Evolutionary conservation across 176 grass and related monocot genomes (phyloP).

Genomic region (Dactylis glomerata): DNA sequence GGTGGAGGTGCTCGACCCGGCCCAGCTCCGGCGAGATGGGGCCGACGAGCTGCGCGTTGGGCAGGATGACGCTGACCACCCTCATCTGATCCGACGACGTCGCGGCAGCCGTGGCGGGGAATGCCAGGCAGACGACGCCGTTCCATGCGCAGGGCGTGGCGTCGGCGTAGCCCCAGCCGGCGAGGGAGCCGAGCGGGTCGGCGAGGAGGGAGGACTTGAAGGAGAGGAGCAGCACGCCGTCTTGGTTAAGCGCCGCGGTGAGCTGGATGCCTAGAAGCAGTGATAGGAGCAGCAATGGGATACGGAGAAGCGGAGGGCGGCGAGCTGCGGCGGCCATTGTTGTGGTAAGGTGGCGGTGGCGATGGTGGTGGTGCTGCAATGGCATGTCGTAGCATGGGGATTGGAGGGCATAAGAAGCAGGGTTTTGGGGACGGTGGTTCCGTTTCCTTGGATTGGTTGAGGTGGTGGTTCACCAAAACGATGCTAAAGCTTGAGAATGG

Average conservation of each 20-base stretch:
- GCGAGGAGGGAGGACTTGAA: conserved; percentile 70
- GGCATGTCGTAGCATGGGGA: conserved; percentile 28
- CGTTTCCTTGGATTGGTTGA: conserved; percentile 43
- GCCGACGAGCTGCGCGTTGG: conserved; percentile 66
- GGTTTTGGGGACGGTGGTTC: conserved; percentile 1
- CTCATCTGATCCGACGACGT: conserved; percentile 28
- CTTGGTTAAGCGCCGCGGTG: conserved; percentile 52
- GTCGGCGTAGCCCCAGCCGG: conserved; percentile 62
- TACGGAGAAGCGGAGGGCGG: background rate
- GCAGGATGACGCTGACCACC: conserved; percentile 69
- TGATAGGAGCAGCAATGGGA: background rate
- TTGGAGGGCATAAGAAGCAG: conserved; percentile 27
- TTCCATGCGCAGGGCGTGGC: conserved; percentile 83
- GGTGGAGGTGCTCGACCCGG: conserved; percentile 69
- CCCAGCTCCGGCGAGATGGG: conserved; percentile 55
- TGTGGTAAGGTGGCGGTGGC: background rate
- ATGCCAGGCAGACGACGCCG: conserved; percentile 65
- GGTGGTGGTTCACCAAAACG: conserved; percentile 36
- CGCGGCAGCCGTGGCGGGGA: conserved; percentile 1
- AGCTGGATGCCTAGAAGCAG: conserved; percentile 19
- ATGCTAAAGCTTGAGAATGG: background rate
- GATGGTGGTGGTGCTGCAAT: background rate
- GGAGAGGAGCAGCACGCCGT: conserved; percentile 60
- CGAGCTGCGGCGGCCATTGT: conserved; percentile 29
- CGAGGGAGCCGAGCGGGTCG: conserved; percentile 63